Evolutionary conservation across 208 protist genomes (phyloP).

Genomic region (Trypanosoma scelopori): DNA sequence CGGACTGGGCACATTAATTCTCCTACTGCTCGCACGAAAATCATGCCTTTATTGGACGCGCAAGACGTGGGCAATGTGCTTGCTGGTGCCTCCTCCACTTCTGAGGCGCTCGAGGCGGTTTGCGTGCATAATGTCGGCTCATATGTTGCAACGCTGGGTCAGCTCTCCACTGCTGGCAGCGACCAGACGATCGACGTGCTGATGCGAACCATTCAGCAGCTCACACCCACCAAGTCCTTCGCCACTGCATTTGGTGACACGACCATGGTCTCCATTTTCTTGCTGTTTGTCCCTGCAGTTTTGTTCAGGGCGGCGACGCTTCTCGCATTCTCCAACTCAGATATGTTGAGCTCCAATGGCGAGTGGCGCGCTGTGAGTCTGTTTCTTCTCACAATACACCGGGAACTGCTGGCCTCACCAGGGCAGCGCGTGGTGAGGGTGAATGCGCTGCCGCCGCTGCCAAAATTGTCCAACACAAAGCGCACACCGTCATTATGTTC

Average conservation of each 20-base stretch:
- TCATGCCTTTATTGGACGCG: not conserved
- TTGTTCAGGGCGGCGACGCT: slow-evolving; percentile 3
- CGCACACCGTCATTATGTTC: slow-evolving; percentile 6
- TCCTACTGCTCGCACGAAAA: slow-evolving; percentile 11
- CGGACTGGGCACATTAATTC: not conserved
- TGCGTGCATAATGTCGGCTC: not conserved
- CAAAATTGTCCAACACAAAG: not conserved
- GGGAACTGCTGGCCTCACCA: slow-evolving; percentile 20
- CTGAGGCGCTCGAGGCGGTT: slow-evolving; percentile 12
- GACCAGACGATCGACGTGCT: not conserved
- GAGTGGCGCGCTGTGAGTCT: slow-evolving; percentile 9
- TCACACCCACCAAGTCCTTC: slow-evolving; percentile 5
- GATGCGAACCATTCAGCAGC: not conserved
- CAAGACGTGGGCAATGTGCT: not conserved
- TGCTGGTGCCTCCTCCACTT: not conserved
- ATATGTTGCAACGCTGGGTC: not conserved
- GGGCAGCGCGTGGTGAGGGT: slow-evolving; percentile 8
- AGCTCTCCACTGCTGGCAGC: not conserved
- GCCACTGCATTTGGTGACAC: slow-evolving; percentile 5
- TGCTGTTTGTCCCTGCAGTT: slow-evolving; percentile 15
- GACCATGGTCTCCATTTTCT: not conserved
- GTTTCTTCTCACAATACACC: slow-evolving; percentile 5
- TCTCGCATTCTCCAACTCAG: not conserved
- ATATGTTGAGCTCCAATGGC: not conserved
- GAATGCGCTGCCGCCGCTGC: slow-evolving; percentile 2